These are phyloP conservation scores for Populus hybrid DNA, from an alignment of 441 rosid species.

Conservation along the genomic window DNA sequence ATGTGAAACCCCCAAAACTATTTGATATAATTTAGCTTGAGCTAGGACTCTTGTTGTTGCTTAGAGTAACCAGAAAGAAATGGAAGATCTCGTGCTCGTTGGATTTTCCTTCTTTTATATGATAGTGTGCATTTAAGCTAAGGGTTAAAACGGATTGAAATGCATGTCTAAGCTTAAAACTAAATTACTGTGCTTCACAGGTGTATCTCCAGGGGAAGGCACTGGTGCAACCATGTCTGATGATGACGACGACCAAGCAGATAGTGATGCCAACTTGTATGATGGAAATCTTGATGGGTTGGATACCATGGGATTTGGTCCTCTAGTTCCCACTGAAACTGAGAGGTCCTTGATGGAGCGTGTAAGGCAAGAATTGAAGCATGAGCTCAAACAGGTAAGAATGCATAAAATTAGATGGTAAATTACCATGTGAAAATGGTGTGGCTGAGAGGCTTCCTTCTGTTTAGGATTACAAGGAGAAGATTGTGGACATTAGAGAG, in stretches of 20 bases:
- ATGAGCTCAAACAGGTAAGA: conserved; percentile 88
- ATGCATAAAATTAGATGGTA: background rate
- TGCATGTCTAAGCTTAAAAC: conserved; percentile 4
- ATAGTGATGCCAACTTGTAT: conserved; percentile 73
- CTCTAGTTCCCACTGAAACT: conserved; percentile 85
- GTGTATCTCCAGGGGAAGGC: conserved; percentile 91
- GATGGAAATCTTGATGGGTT: conserved; percentile 74
- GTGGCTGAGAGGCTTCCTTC: conserved; percentile 13
- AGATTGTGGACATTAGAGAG: conserved; percentile 90
- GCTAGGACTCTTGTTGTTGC: background rate
- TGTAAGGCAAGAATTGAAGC: conserved; percentile 91
- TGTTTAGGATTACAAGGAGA: conserved; percentile 87
- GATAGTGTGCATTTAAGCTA: background rate
- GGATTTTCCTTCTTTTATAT: background rate
- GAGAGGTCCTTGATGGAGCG: conserved; percentile 98
- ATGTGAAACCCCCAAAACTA: background rate
- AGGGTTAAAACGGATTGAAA: background rate
- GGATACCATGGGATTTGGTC: conserved; percentile 87
- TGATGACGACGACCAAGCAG: conserved; percentile 89
- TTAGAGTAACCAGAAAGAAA: background rate
- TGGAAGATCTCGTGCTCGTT: background rate
- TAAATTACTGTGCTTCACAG: conserved; percentile 34
- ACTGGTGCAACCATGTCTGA: conserved; percentile 97
- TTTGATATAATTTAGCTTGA: background rate
- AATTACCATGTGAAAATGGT: background rate